Conservation (phyloP, 164 flowering plant genomes). For the Taxillus chinensis region DNA sequence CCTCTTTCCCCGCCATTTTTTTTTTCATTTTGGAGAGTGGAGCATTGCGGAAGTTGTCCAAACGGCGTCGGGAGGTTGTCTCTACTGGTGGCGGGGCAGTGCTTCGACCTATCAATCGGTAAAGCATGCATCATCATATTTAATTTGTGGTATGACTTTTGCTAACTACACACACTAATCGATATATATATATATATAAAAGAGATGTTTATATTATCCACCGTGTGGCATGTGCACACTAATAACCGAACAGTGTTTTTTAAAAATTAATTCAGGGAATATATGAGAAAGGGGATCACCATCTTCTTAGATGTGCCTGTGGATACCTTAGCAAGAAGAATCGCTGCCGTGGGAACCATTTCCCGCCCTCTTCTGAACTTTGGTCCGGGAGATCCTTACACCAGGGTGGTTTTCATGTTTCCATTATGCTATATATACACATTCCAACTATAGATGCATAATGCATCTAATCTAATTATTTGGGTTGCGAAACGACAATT, state of each 20-base stretch:
- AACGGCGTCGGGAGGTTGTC: constrained; percentile 14
- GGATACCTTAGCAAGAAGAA: constrained; percentile 76
- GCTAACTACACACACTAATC: not conserved
- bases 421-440: not conserved
- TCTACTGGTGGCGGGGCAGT: constrained; percentile 29
- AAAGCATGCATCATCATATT: not conserved
- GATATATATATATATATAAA: not conserved
- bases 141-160: not conserved
- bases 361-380: constrained; percentile 86
- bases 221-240: too few species aligned
- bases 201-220: too few species aligned
- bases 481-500: too few species aligned
- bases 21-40: constrained; percentile 9
- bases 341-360: constrained; percentile 75
- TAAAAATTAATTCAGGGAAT: constrained; percentile 14
- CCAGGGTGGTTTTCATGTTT: constrained; percentile 33
- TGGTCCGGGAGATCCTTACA: constrained; percentile 66
- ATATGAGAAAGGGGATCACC: constrained; percentile 20
- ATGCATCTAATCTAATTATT: not conserved
- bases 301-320: constrained; percentile 27
- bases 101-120: constrained; percentile 24
- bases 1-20: too few species aligned
- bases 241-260: not conserved
- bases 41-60: constrained; percentile 18
- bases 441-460: not conserved